These are phyloP conservation scores for Eleusine indica DNA, from an alignment of 176 grass and related monocot genomes.

Conservation along the genomic window DNA sequence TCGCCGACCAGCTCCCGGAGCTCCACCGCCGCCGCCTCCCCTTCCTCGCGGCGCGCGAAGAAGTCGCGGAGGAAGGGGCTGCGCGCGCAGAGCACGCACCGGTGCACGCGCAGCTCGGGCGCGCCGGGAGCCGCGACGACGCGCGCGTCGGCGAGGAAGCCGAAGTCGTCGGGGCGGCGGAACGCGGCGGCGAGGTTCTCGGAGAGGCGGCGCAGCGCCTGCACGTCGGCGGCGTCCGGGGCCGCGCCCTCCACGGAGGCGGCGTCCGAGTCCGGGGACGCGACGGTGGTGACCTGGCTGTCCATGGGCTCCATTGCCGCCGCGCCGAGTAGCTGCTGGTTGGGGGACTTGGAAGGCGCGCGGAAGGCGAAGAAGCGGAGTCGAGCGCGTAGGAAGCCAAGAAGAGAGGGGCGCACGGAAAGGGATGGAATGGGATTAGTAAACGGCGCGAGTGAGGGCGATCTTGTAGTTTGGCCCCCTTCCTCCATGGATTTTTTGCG, in stretches of 20 bases:
- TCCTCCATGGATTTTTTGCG: not conserved
- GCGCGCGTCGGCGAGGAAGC: conserved; percentile 68
- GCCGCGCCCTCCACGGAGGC: conserved; percentile 21
- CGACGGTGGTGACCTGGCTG: conserved; percentile 45
- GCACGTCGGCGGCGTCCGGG: conserved; percentile 54
- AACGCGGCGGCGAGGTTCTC: conserved; percentile 73
- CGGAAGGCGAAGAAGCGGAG: conserved; percentile 26
- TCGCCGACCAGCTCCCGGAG: conserved; percentile 49
- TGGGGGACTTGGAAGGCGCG: conserved; percentile 18
- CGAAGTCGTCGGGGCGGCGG: conserved; percentile 60
- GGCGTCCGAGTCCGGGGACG: conserved; percentile 68
- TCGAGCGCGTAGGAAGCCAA: not conserved
- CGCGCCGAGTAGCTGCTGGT: conserved; percentile 17
- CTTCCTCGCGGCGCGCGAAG: conserved; percentile 52
- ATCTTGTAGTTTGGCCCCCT: not conserved
- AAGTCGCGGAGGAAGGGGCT: conserved; percentile 80
- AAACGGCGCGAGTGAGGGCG: not conserved
- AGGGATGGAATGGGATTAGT: conserved; percentile 11
- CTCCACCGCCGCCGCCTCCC: conserved; percentile 36
- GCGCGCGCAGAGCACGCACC: conserved; percentile 84
- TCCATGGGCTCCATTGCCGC: conserved; percentile 53
- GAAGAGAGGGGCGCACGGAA: not conserved
- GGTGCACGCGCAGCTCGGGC: conserved; percentile 62
- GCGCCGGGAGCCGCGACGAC: conserved; percentile 47
- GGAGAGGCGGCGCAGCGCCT: conserved; percentile 90